phyloP scores from a whole-genome alignment of 805 yeast genomes.

The Komagataella phaffii region DNA sequence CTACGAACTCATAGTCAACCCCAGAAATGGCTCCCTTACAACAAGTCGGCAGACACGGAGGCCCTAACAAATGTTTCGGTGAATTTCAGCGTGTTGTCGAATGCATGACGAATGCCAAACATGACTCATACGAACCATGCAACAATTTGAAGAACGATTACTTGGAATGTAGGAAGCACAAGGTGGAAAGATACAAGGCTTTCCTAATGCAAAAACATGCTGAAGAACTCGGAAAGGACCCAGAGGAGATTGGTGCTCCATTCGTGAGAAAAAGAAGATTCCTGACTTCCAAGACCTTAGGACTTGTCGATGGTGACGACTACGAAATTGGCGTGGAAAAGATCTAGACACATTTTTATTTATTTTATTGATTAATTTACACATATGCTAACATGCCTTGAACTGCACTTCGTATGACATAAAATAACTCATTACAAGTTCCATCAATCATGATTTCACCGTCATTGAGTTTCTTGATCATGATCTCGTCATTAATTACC shows the following conservation, averaged over 20 bases:
- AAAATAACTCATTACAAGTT: conserved; percentile 57
- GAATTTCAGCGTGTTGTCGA: conserved; percentile 23
- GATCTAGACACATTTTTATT: background rate
- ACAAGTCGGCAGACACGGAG: conserved; percentile 15
- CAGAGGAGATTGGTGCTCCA: conserved; percentile 22
- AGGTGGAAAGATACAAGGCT: conserved; percentile 21
- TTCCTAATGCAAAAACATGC: conserved; percentile 19
- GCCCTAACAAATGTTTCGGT: conserved; percentile 23
- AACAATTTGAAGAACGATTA: conserved; percentile 18
- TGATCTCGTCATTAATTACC: conserved; percentile 68
- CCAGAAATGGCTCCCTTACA: conserved; percentile 9
- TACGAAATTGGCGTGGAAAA: background rate
- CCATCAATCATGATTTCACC: conserved; percentile 87
- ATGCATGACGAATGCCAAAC: conserved; percentile 21
- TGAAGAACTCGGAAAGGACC: conserved; percentile 12
- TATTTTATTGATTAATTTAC: conserved; percentile 11
- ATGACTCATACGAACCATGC: conserved; percentile 17
- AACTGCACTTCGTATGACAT: conserved; percentile 60
- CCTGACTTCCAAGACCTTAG: conserved; percentile 23
- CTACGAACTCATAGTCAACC: background rate
- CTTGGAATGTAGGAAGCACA: conserved; percentile 23
- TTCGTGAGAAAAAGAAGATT: conserved; percentile 22
- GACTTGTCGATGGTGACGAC: conserved; percentile 22
- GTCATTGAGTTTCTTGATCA: conserved; percentile 64
- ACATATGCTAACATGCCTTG: conserved; percentile 67